Base-by-base conservation (phyloP, 179 eudicot species). In the Silene coronaria region DNA sequence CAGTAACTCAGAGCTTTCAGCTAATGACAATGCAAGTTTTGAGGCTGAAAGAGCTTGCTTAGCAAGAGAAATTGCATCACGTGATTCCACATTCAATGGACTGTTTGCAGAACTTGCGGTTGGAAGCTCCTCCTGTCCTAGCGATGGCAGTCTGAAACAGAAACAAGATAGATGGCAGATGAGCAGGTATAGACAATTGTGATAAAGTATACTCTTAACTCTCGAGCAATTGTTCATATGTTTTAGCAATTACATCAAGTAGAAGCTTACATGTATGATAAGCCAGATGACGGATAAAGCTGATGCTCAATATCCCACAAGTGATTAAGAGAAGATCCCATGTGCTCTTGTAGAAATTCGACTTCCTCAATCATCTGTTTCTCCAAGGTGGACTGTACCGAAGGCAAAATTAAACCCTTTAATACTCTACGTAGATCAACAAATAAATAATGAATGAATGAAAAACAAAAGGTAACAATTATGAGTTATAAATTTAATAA, bases 41-140 rank as follows among this genome's bases (percentile, higher is more conserved):
- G 93, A 89, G 79, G 98, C 96, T 72, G 87, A 86, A 81, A 91
- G 89, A 82, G 98, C 97, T 88, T 91, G 87, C 71, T 85, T 81
- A 64, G 98, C 96, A 79, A 89, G 93, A 71, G 87, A 82, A 84
- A 90, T 80, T 30, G 80, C 93, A 45, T 80, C 80, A 55, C 72
- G 65, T 24, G 87, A 86, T 75, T 87, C 82, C 46, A 80, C 70
- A 65, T 82, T 84, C 48, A 51, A 16, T 46, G 26, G 74, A 77
- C 70, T 73, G 53, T 84, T 80, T 65, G 71, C 62, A 65, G 73
- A 70, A 75, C 71, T 65, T 42, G 78, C 80, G 55, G 82, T 72
- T 73, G 80, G 65, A 19, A 42, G 78, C 19, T 79, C 85, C 77
- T 75, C 80, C 36, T 64, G 67, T 62, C 75, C 78, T 27, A 80